Base-by-base conservation (phyloP, 129 eudicot species). In the Pseudognaphalium luteoalbum region DNA sequence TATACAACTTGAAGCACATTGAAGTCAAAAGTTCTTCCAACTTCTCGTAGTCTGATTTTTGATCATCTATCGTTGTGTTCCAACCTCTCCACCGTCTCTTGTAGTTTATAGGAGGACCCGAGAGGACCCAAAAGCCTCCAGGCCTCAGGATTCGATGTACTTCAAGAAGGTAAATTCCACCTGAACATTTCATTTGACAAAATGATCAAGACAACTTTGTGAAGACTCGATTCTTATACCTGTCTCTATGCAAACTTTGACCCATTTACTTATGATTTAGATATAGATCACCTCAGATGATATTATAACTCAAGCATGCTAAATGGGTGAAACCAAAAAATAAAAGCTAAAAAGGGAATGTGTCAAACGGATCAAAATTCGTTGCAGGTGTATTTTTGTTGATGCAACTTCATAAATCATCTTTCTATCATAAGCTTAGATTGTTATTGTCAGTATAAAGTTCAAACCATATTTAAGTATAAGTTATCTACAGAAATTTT, bases 91-190 rank as follows among this genome's bases (percentile, higher is more conserved):
- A 94, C 1, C 89, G 90, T 67, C 79, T 83, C 74, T 89, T 86
- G 60, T 84, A 94, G 84, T 94, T 91, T 51, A 94, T 93, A 3
- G 98, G 98, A 0, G 98, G 98, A 9, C 98, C 98, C 3, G 98
- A 94, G 22, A 94, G 98, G 20, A 89, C 92, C 97, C 97, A 94
- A 78, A 94, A 94, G 73, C 98, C 98, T 39, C 98, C 98, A 3
- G 98, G 98, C n/a, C 98, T 88, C 75, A 94, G 92, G 9, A 94
- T 94, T 52, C 98, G 97, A 75, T 91, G 88, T 64, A 94, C 84
- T 84, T 94, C 98, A 56, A 94, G 77, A 81, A 94, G 96, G 84
- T 94, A 94, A 71, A 94, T 77, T 70, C 98, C 98, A 83, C 98
- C 98, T 94, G 84, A 77, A 75, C 19, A 73, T 54, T 4, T 11